A percentile compares a stretch with the other conserved stretches of the same genome.
Evolutionary conservation across 1,284 basidiomycete species (phyloP).

Genomic region (Ustilago bromivora): DNA sequence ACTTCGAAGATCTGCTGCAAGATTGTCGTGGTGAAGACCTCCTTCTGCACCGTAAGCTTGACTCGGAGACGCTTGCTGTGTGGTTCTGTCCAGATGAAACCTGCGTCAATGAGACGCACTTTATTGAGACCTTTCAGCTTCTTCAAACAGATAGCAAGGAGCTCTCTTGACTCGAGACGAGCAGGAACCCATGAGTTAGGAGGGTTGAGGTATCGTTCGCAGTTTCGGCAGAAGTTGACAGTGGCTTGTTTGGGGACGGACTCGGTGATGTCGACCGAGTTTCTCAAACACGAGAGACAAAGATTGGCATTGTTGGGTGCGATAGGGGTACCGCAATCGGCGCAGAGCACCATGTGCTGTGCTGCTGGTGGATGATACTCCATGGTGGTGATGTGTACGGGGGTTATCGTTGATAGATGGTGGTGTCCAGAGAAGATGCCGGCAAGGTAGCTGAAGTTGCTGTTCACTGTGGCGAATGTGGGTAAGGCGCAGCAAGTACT

Average conservation of each 20-base stretch:
- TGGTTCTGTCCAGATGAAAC: constrained; percentile 99
- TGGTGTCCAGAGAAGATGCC: not conserved
- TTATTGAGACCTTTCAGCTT: constrained; percentile 94
- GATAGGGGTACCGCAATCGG: constrained; percentile 83
- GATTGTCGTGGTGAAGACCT: constrained; percentile 94
- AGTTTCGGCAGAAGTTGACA: constrained; percentile 93
- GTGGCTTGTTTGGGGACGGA: constrained; percentile 98
- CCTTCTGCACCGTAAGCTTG: constrained; percentile 97
- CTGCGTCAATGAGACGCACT: constrained; percentile 94
- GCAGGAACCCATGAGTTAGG: constrained; percentile 88
- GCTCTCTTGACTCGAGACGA: constrained; percentile 89
- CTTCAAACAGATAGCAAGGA: constrained; percentile 81
- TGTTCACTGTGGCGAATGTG: constrained; percentile 16
- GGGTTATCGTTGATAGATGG: not conserved
- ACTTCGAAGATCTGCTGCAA: constrained; percentile 98
- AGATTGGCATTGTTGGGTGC: constrained; percentile 95
- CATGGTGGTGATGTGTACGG: constrained; percentile 28
- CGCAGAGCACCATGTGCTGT: constrained; percentile 70
- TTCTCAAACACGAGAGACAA: constrained; percentile 89
- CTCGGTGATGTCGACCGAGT: constrained; percentile 96
- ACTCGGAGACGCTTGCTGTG: constrained; percentile 93
- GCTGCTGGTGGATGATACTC: constrained; percentile 63
- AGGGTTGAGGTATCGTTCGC: constrained; percentile 93
- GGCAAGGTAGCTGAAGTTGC: not conserved
- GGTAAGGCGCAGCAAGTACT: constrained; percentile 23